phyloP scores from a whole-genome alignment of 805 yeast species.

The Scheffersomyces coipomensis region DNA sequence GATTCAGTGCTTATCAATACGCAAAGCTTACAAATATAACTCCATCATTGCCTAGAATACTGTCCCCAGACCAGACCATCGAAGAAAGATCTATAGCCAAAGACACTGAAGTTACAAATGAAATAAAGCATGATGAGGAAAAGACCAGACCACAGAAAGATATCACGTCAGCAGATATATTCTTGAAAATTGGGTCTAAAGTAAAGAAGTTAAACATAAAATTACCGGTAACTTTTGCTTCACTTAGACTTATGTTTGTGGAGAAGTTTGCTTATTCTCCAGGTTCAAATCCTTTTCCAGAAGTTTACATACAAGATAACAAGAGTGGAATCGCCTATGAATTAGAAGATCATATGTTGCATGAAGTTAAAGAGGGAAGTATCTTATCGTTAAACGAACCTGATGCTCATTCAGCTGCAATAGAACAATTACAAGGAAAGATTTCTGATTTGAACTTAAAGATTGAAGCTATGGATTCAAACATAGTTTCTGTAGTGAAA shows the following conservation, averaged over 20 bases:
- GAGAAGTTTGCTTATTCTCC: conserved; percentile 88
- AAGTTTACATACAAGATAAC: conserved; percentile 68
- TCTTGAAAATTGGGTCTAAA: conserved; percentile 48
- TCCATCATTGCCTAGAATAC: background rate
- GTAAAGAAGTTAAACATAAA: conserved; percentile 53
- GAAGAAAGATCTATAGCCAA: conserved; percentile 1
- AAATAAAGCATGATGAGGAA: background rate
- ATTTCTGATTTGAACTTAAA: conserved; percentile 13
- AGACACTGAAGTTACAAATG: background rate
- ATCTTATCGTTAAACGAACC: conserved; percentile 59
- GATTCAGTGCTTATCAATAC: conserved; percentile 92
- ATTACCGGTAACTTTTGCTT: conserved; percentile 48
- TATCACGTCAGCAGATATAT: conserved; percentile 25
- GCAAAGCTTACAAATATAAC: conserved; percentile 60
- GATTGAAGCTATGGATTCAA: conserved; percentile 12
- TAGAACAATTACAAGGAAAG: conserved; percentile 20
- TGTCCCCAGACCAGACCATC: background rate
- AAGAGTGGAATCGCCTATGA: conserved; percentile 67
- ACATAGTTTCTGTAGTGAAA: conserved; percentile 14
- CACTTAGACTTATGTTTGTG: conserved; percentile 70
- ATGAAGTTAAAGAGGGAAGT: conserved; percentile 58
- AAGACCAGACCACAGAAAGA: background rate
- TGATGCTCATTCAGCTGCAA: conserved; percentile 15
- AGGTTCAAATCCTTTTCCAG: conserved; percentile 69
- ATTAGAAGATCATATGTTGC: conserved; percentile 66